Conservation (phyloP, 2,329 filamentous ascomycete genomes). For the Hirsutella minnesotensis region DNA sequence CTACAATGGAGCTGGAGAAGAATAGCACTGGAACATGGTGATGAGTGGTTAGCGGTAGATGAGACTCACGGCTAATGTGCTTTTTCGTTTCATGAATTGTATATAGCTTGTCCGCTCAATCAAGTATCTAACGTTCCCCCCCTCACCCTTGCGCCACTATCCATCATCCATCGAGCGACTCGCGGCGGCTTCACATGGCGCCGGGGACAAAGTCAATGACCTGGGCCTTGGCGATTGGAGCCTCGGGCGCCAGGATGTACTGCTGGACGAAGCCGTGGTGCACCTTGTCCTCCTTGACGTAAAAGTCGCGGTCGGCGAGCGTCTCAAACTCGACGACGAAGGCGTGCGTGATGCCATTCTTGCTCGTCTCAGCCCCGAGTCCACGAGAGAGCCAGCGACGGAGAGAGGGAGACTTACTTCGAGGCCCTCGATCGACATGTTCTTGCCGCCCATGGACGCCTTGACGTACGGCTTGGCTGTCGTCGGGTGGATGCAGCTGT, state of each 20-base stretch:
- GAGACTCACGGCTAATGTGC: too few relatives aligned
- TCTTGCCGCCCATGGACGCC: constrained; percentile 43
- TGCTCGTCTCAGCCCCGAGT: not conserved
- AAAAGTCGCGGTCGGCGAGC: constrained; percentile 55
- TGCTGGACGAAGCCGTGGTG: constrained; percentile 48
- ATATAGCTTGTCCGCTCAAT: too few relatives aligned
- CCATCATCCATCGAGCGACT: too few relatives aligned
- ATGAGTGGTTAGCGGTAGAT: too few relatives aligned
- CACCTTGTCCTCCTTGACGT: constrained; percentile 50
- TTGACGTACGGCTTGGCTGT: constrained; percentile 49
- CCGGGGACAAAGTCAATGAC: constrained; percentile 50
- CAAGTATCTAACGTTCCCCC: too few relatives aligned
- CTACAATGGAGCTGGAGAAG: constrained; percentile 24
- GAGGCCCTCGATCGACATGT: constrained; percentile 49
- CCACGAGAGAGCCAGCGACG: too few relatives aligned
- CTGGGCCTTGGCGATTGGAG: constrained; percentile 26
- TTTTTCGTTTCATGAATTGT: too few relatives aligned
- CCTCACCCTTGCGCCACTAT: too few relatives aligned
- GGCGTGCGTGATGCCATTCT: constrained; percentile 55
- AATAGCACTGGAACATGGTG: not conserved
- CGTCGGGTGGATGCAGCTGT: constrained; percentile 49
- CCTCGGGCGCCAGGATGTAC: constrained; percentile 19
- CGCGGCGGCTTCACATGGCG: constrained; percentile 14
- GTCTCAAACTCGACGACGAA: constrained; percentile 58
- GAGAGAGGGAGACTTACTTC: constrained; percentile 30